Percentiles rank a stretch among this genome's conserved stretches.
Evolutionary conservation across 768 basidiomycete genomes (phyloP).

Genomic region (Mycena filopes): DNA sequence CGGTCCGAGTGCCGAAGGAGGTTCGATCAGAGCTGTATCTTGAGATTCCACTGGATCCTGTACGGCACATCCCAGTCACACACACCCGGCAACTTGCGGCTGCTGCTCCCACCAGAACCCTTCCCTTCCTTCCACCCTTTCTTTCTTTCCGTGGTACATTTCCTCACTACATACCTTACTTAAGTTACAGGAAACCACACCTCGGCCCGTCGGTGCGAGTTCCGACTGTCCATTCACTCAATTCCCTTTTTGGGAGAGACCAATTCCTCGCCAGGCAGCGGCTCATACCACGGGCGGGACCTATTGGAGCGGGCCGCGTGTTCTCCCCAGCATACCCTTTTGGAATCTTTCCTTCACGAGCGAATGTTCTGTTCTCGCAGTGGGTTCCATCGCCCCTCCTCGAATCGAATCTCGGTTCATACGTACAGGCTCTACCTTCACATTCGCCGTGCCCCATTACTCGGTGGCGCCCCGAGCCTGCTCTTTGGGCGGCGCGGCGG

Average conservation of each 20-base stretch:
- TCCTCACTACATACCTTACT: too few relatives aligned
- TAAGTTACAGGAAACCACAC: neutral
- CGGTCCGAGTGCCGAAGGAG: constrained; percentile 26
- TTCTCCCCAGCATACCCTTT: constrained; percentile 23
- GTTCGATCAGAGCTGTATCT: constrained; percentile 19
- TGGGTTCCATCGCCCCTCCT: constrained; percentile 22
- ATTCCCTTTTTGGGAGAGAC: constrained; percentile 18
- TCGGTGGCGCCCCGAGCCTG: constrained; percentile 20
- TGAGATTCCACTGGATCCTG: constrained; percentile 3
- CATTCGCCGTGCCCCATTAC: constrained; percentile 1
- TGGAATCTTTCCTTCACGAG: constrained; percentile 30
- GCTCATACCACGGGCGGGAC: too few relatives aligned
- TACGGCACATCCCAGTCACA: constrained; percentile 6
- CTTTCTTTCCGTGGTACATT: neutral
- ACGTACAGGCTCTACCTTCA: too few relatives aligned
- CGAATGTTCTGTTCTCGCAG: constrained; percentile 3
- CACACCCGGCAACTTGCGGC: constrained; percentile 1
- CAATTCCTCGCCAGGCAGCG: too few relatives aligned
- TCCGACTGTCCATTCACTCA: constrained; percentile 17
- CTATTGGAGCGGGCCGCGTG: constrained; percentile 20
- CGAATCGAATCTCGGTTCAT: constrained; percentile 4
- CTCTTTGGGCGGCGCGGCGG: constrained; percentile 16
- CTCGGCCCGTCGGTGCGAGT: constrained; percentile 24
- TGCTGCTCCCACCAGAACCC: constrained; percentile 10
- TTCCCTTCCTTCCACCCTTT: neutral